Conservation (phyloP, 2,329 filamentous ascomycete genomes). For the Aspergillus viridinutans region DNA sequence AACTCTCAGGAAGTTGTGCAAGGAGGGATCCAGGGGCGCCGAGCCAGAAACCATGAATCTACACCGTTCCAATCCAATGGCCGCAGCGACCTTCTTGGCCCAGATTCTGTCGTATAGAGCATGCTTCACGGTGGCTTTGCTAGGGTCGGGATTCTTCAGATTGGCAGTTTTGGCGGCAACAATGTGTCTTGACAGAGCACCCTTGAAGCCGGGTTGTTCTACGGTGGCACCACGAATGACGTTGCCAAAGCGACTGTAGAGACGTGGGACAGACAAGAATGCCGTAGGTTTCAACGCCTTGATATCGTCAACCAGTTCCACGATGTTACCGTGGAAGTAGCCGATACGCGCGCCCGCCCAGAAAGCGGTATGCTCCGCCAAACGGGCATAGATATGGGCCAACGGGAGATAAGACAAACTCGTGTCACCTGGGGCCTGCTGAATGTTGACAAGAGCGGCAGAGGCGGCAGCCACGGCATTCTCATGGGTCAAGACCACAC, state of each 20-base stretch:
- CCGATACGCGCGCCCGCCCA: slow-evolving; percentile 71
- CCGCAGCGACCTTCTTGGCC: slow-evolving; percentile 80
- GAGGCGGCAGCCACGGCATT: slow-evolving; percentile 73
- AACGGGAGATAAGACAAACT: slow-evolving; percentile 85
- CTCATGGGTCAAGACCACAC: slow-evolving; percentile 68
- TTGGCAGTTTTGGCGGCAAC: slow-evolving; percentile 75
- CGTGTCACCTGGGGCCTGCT: slow-evolving; percentile 56
- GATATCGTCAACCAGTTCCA: slow-evolving; percentile 83
- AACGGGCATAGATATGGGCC: slow-evolving; percentile 88
- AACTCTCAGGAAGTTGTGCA: slow-evolving; percentile 84
- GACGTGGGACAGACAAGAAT: slow-evolving; percentile 83
- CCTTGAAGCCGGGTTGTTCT: slow-evolving; percentile 73
- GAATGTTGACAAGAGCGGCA: slow-evolving; percentile 53
- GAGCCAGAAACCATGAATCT: slow-evolving; percentile 79
- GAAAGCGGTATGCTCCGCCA: slow-evolving; percentile 72
- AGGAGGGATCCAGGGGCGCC: slow-evolving; percentile 80
- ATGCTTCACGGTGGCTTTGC: slow-evolving; percentile 63
- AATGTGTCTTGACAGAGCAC: slow-evolving; percentile 73
- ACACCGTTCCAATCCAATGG: slow-evolving; percentile 71
- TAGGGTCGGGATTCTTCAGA: slow-evolving; percentile 64
- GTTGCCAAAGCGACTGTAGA: slow-evolving; percentile 85
- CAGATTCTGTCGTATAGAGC: slow-evolving; percentile 65
- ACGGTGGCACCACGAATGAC: slow-evolving; percentile 77
- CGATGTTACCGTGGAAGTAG: slow-evolving; percentile 90
- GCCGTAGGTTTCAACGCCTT: slow-evolving; percentile 78